A percentile compares a stretch with the other conserved stretches of the same genome.
phyloP scores from a whole-genome alignment of 2,329 filamentous ascomycete genomes.

The Madurella mycetomatis region DNA sequence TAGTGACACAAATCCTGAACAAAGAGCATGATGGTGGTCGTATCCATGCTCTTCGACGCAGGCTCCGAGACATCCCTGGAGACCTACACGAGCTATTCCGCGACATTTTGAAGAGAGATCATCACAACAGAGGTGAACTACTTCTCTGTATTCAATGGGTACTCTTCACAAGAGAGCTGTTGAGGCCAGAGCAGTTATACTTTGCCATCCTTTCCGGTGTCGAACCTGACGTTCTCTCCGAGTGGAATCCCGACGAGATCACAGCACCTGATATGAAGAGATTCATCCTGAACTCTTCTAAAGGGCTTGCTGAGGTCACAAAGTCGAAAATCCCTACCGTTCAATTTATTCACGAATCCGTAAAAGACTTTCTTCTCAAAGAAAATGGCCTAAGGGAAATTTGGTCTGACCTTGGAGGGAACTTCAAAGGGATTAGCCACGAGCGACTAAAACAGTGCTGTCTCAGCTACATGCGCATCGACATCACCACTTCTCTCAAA shows the following conservation, averaged over 20 bases:
- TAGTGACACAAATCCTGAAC: slow-evolving; percentile 18
- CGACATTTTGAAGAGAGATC: slow-evolving; percentile 45
- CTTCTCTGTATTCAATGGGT: slow-evolving; percentile 49
- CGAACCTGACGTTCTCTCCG: not conserved
- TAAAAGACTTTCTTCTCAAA: slow-evolving; percentile 22
- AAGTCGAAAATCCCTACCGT: slow-evolving; percentile 5
- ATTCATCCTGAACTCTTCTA: slow-evolving; percentile 16
- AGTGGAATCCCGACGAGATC: not conserved
- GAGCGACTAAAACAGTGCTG: slow-evolving; percentile 18
- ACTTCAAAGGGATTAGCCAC: slow-evolving; percentile 16
- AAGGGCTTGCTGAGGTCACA: slow-evolving; percentile 18
- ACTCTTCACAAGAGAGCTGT: slow-evolving; percentile 41
- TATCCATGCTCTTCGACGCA: not conserved
- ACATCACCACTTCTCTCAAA: not conserved
- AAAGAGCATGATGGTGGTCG: slow-evolving; percentile 2
- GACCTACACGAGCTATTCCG: slow-evolving; percentile 42
- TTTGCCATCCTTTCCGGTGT: slow-evolving; percentile 7
- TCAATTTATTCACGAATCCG: slow-evolving; percentile 24
- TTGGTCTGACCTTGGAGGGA: slow-evolving; percentile 13
- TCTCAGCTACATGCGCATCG: not conserved
- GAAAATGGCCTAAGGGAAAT: slow-evolving; percentile 12
- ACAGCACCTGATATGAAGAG: not conserved
- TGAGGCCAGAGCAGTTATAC: slow-evolving; percentile 29
- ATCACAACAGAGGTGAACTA: slow-evolving; percentile 35
- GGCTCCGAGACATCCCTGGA: slow-evolving; percentile 3